Evolutionary conservation across 169 alveolate species (phyloP), one percentile per base, ranked within the genome.

Genomic region (Plasmodium ovale): DNA sequence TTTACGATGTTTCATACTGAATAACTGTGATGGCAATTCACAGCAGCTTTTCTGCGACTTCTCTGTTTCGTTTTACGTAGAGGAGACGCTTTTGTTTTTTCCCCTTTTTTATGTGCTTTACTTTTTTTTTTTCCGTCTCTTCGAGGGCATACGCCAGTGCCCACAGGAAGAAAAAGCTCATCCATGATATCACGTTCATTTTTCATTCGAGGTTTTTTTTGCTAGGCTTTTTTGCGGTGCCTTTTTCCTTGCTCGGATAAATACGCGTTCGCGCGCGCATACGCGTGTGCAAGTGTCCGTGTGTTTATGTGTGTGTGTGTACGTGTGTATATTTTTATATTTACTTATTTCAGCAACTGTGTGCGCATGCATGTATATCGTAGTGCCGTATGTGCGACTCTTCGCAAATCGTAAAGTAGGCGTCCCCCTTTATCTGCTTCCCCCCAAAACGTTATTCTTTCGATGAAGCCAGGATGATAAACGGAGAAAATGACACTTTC

Each of bases 101-200:
- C 35, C 19, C 31, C 19, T 67, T 67, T 67, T 67, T 47, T 14
- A 31, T 19, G n/a, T n/a, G n/a, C n/a, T n/a, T n/a, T n/a, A n/a
- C n/a, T n/a, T 1, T 54, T 54, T 54, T 54, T 14, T 54, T n/a
- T 54, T n/a, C 56, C 12, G 16, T 47, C 10, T 47, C 19, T n/a
- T n/a, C 19, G 56, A 47, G 56, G 62, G 62, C 62, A 10, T 62
- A 39, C n/a, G 23, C 72, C 27, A 62, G 4, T 39, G 37, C 37
- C 29, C 37, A 39, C 23, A 39, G 25, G 27, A 62, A 62, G 0
- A 62, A 19, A 39, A 27, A 9, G 16, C 72, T 62, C 0, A 62
- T 5, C 72, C 19, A 39, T 33, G n/a, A 39, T 33, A 19, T 23
- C n/a, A 62, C 53, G 16, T 39, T 62, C 72, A 62, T 62, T n/a